These are phyloP conservation scores for Ogataea hybrid DNA, from an alignment of 1,139 yeast species.

Conservation along the genomic window DNA sequence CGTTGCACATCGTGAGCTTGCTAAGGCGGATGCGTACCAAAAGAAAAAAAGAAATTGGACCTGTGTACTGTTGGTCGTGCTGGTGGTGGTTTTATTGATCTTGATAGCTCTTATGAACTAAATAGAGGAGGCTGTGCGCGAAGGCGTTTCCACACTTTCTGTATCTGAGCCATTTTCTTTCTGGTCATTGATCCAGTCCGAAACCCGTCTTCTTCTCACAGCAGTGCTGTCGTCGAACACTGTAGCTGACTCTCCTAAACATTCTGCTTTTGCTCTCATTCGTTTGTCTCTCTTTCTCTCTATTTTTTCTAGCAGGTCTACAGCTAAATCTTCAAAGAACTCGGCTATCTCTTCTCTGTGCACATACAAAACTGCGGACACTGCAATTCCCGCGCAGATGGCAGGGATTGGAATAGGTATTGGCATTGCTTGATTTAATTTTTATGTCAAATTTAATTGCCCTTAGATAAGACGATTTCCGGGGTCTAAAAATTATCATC, in stretches of 20 bases:
- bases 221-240: not conserved
- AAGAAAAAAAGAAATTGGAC: conserved; percentile 70
- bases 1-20: conserved; percentile 66
- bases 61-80: conserved; percentile 53
- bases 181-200: conserved; percentile 4
- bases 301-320: conserved; percentile 10
- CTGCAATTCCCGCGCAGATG: conserved; percentile 14
- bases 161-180: conserved; percentile 7
- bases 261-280: not conserved
- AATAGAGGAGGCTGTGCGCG: conserved; percentile 6
- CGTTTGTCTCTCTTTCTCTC: conserved; percentile 7
- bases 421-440: conserved; percentile 1
- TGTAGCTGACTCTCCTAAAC: conserved; percentile 1
- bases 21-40: conserved; percentile 75
- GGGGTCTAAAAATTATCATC: not conserved
- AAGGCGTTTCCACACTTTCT: conserved; percentile 10
- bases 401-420: conserved; percentile 5
- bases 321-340: conserved; percentile 13
- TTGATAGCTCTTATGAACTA: conserved; percentile 40
- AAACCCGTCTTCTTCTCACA: conserved; percentile 1
- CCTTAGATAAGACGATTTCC: conserved; percentile 2
- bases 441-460: not conserved
- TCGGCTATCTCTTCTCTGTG: conserved; percentile 19
- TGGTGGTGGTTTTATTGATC: conserved; percentile 44
- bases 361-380: conserved; percentile 10